Evolutionary conservation across 2,329 filamentous ascomycete species (phyloP), one percentile per base, ranked within the genome.

Genomic region (Fusarium aywerte): DNA sequence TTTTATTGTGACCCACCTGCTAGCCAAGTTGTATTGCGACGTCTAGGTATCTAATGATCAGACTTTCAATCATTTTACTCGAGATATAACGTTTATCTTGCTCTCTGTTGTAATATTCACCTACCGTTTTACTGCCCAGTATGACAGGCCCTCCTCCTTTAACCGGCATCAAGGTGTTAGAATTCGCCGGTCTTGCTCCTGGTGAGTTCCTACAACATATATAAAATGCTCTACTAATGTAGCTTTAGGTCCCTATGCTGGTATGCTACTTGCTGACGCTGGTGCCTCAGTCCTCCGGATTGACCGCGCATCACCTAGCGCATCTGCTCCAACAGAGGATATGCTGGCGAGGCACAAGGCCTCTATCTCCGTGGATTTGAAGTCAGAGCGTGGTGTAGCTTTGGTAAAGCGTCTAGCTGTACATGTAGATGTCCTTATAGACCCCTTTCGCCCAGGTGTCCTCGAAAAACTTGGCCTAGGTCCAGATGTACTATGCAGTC

Each of bases 371-470:
- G 84, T 97, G 4, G 87, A 97, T 79, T 85, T 97, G 51, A 96
- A 96, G 75, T 85, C 86, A 1, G 69, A 85, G 0, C 71, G 78
- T 1, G 93, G 92, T 8, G 76, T 89, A 13, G 83, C 83, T 1
- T 81, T 97, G 8, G 78, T 97, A 52, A 89, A 88, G 62, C 81
- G 84, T 4, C 83, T 97, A 2, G 33, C 78, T 81, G 16, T 88
- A 56, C 91, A 95, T 76, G 82, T 96, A 36, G 95, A 98, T 78
- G 83, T 97, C 33, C 78, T 98, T 27, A 96, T 98, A 77, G 96
- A 98, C 77, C 95, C 96, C 0, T 98, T 93, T 82, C 91, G 95
- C 0, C 95, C 95, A 0, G 93, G 93, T 33, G 92, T 97, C 1
- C 85, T 98, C 3, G 95, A 98, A 80, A 91, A 90, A 50, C 87